These are phyloP conservation scores for Ceratobasidium sp. DNA, from an alignment of 1,284 basidiomycete species.

Conservation along the genomic window DNA sequence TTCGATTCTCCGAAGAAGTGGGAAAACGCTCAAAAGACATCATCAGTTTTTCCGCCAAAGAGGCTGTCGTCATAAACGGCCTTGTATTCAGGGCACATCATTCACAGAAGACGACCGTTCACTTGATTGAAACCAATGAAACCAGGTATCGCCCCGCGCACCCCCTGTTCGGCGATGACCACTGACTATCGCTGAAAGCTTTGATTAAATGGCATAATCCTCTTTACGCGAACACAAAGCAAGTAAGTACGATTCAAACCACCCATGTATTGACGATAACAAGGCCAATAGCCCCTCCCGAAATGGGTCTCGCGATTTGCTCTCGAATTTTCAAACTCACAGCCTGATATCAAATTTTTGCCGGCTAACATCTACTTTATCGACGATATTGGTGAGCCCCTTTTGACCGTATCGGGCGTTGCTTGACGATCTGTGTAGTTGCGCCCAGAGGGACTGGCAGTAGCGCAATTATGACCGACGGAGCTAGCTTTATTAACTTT, in stretches of 20 bases:
- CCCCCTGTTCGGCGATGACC: slow-evolving; percentile 36
- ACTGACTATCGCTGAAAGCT: slow-evolving; percentile 40
- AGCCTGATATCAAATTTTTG: slow-evolving; percentile 39
- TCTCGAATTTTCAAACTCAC: slow-evolving; percentile 45
- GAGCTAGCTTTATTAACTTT: slow-evolving; percentile 47
- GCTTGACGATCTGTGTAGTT: background rate
- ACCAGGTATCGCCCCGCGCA: slow-evolving; percentile 8
- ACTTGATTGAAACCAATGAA: slow-evolving; percentile 48
- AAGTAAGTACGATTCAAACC: background rate
- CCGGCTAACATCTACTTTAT: slow-evolving; percentile 44
- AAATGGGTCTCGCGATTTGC: slow-evolving; percentile 49
- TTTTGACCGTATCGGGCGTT: background rate
- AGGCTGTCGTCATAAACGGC: slow-evolving; percentile 45
- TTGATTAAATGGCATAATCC: slow-evolving; percentile 49
- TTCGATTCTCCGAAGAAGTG: slow-evolving; percentile 43
- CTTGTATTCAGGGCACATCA: slow-evolving; percentile 48
- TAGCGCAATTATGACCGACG: slow-evolving; percentile 49
- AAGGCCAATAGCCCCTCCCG: slow-evolving; percentile 20
- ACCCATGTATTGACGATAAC: background rate
- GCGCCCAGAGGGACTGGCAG: slow-evolving; percentile 20
- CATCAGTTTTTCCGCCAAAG: slow-evolving; percentile 18
- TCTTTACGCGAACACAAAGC: slow-evolving; percentile 23
- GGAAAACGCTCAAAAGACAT: background rate
- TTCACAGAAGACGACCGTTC: slow-evolving; percentile 27
- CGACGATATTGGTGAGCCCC: slow-evolving; percentile 43